These are phyloP conservation scores for Cymbopogon flexuosus DNA, from an alignment of 202 grass and related monocot genomes.

Conservation along the genomic window DNA sequence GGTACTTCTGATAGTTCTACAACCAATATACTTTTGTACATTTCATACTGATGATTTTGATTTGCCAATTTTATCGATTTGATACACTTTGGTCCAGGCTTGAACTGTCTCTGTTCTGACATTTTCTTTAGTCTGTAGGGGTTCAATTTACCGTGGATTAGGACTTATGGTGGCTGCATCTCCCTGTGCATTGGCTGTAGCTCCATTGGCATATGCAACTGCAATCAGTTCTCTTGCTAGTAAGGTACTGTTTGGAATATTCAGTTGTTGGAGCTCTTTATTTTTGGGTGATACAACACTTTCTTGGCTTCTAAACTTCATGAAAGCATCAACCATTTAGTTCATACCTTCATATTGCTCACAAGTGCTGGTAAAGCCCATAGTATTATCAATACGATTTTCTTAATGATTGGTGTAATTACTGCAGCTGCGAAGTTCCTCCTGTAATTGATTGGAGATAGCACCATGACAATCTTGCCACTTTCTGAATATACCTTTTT, in stretches of 20 bases:
- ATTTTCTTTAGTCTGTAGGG: slow-evolving; percentile 83
- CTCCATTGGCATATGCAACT: slow-evolving; percentile 93
- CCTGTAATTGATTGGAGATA: not conserved
- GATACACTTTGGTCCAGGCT: slow-evolving; percentile 15
- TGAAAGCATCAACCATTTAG: slow-evolving; percentile 12
- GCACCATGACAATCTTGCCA: not conserved
- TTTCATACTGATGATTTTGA: not conserved
- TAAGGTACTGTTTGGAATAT: slow-evolving; percentile 62
- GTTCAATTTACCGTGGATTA: slow-evolving; percentile 91
- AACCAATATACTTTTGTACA: not conserved
- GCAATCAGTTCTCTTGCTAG: slow-evolving; percentile 94
- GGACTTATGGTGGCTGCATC: slow-evolving; percentile 99
- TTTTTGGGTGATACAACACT: not conserved
- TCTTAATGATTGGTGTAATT: slow-evolving; percentile 7
- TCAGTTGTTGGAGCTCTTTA: not conserved
- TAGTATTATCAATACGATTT: not conserved
- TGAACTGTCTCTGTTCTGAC: slow-evolving; percentile 33
- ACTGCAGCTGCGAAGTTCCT: not conserved
- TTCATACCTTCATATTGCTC: not conserved
- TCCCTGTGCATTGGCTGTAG: slow-evolving; percentile 90
- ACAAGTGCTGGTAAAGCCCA: not conserved
- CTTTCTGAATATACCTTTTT: slow-evolving; percentile 18
- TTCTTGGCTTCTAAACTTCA: not conserved
- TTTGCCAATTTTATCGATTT: slow-evolving; percentile 22
- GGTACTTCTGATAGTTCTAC: not conserved